Percentiles rank a stretch among this genome's conserved stretches.
Conservation (phyloP, 768 basidiomycete genomes). For the Sporobolomyces phaffii region DNA sequence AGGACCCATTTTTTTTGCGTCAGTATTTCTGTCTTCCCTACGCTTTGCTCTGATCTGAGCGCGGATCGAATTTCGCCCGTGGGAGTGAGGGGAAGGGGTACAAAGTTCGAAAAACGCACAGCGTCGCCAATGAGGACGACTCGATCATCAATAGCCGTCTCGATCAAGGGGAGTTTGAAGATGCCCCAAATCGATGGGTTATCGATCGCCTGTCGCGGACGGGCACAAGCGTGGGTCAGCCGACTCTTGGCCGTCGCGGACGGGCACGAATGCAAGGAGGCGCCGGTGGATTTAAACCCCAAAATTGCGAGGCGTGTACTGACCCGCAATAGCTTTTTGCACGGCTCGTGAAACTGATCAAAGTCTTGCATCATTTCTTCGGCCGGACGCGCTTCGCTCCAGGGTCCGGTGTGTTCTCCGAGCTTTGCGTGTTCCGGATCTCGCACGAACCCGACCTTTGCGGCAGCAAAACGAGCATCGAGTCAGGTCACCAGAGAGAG, state of each 20-base stretch:
- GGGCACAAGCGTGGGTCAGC: too few species aligned
- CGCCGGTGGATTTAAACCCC: too few species aligned
- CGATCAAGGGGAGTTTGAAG: constrained; percentile 49
- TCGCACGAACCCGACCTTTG: constrained; percentile 12
- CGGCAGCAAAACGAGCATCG: too few species aligned
- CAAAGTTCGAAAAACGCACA: constrained; percentile 42
- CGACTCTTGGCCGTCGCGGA: too few species aligned
- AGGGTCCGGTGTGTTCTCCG: constrained; percentile 34
- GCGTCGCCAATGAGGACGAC: constrained; percentile 56
- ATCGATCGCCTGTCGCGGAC: constrained; percentile 46
- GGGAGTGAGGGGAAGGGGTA: too few species aligned
- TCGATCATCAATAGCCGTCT: constrained; percentile 48
- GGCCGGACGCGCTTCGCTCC: constrained; percentile 5
- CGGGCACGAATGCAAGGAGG: too few species aligned
- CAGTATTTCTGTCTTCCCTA: too few species aligned
- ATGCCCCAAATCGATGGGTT: constrained; percentile 52
- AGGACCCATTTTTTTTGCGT: too few species aligned
- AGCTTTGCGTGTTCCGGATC: constrained; percentile 30
- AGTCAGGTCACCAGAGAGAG: not conserved
- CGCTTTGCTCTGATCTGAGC: too few species aligned
- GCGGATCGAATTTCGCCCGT: too few species aligned
- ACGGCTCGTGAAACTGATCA: constrained; percentile 7
- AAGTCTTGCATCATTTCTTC: constrained; percentile 33
- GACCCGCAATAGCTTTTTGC: constrained; percentile 15
- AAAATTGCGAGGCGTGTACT: constrained; percentile 10